Conservation (phyloP, 371 early-diverging fungal genomes). For the Amoeboaphelidium occidentale region DNA sequence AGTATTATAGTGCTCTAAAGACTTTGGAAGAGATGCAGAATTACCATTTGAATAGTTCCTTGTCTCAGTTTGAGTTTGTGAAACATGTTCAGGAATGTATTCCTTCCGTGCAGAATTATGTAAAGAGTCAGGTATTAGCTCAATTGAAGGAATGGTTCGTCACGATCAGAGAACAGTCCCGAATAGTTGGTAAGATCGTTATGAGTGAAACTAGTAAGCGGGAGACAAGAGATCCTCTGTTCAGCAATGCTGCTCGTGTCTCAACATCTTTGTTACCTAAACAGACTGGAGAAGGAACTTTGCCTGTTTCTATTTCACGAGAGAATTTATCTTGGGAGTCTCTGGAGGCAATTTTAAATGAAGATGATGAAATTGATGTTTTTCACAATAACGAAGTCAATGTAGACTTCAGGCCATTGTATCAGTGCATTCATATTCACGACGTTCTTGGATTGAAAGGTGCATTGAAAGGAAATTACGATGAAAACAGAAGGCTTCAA, state of each 20-base stretch:
- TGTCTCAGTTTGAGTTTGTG: slow-evolving; percentile 47
- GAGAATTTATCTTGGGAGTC: not conserved
- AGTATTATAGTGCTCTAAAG: slow-evolving; percentile 72
- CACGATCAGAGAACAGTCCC: slow-evolving; percentile 54
- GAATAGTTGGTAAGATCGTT: slow-evolving; percentile 58
- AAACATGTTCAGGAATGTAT: slow-evolving; percentile 49
- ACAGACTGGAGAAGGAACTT: not conserved
- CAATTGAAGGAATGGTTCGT: slow-evolving; percentile 82
- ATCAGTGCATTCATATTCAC: slow-evolving; percentile 82
- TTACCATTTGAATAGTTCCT: too few species aligned
- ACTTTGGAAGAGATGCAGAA: not conserved
- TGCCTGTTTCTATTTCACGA: not conserved
- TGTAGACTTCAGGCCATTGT: slow-evolving; percentile 78
- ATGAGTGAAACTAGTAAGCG: slow-evolving; percentile 14
- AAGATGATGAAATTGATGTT: slow-evolving; percentile 21
- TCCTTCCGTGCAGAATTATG: slow-evolving; percentile 50
- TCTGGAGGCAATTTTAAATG: not conserved
- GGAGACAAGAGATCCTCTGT: not conserved
- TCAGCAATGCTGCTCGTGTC: not conserved
- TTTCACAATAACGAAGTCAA: slow-evolving; percentile 35
- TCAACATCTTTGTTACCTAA: not conserved
- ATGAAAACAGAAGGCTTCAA: slow-evolving; percentile 57
- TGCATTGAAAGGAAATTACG: slow-evolving; percentile 63
- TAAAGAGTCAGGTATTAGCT: slow-evolving; percentile 51
- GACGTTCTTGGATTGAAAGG: slow-evolving; percentile 60